These are phyloP conservation scores for Chalaropsis thielavioides DNA, from an alignment of 2,329 filamentous ascomycete genomes.

Conservation along the genomic window DNA sequence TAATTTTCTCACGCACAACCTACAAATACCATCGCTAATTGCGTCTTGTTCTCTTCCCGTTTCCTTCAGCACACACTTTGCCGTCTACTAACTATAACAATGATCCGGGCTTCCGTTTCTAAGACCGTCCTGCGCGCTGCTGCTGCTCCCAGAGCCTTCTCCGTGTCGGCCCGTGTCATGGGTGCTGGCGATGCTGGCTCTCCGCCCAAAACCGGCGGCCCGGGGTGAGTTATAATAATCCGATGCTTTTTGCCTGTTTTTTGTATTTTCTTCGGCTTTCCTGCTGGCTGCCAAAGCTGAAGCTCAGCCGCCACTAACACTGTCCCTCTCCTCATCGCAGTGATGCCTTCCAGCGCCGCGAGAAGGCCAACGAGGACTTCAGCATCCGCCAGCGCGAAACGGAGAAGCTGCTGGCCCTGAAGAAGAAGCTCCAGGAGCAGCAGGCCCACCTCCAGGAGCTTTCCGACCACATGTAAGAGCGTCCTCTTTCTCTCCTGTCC, in stretches of 20 bases:
- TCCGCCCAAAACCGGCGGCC: slow-evolving; percentile 38
- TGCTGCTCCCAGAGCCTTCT: slow-evolving; percentile 39
- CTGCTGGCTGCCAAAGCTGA: not conserved
- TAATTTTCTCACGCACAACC: not conserved
- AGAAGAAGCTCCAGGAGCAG: slow-evolving; percentile 60
- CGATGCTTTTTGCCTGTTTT: not conserved
- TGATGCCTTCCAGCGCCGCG: slow-evolving; percentile 84
- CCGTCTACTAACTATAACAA: slow-evolving; percentile 26
- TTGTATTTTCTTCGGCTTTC: not conserved
- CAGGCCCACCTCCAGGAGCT: slow-evolving; percentile 72
- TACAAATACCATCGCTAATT: not conserved
- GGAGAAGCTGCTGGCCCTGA: slow-evolving; percentile 72
- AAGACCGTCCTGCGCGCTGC: slow-evolving; percentile 38
- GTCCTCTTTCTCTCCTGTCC: not conserved
- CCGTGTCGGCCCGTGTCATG: slow-evolving; percentile 49
- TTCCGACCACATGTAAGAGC: slow-evolving; percentile 67
- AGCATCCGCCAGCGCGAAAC: slow-evolving; percentile 79
- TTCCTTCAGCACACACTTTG: not conserved
- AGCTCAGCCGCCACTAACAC: not conserved
- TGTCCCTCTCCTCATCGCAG: slow-evolving; percentile 31
- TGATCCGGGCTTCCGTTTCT: slow-evolving; percentile 53
- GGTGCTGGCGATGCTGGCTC: slow-evolving; percentile 55
- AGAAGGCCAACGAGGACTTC: slow-evolving; percentile 71
- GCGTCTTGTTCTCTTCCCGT: not conserved
- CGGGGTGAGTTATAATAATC: slow-evolving; percentile 31